Evolutionary conservation across 306 rosid genomes (phyloP), one percentile per base, ranked within the genome.

Genomic region (Boehmeria nivea): DNA sequence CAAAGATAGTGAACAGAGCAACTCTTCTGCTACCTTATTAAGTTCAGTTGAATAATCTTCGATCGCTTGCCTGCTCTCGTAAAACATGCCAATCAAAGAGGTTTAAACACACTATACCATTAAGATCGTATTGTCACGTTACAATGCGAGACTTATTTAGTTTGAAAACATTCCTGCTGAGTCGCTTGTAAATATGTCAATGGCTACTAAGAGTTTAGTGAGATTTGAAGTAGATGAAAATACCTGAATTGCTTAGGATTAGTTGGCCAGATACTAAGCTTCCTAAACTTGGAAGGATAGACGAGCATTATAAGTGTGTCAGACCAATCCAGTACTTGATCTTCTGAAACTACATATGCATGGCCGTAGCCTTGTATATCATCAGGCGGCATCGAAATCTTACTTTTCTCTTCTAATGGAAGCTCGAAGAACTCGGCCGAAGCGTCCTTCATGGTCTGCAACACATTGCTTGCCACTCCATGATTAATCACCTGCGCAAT

Each of bases 11-110:
- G 48, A 68, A 36, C 57, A 39, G 0, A 76, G 31, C 19, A 76
- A 40, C 57, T 71, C 76, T 11, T 48, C 44, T 26, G 69, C 62
- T 23, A 71, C 74, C 45, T 63, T 34, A 50, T 37, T 62, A 40
- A 71, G 47, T 62, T 72, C 81, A 26, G 59, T 39, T 25, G 81
- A 43, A 65, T 77, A 74, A 19, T 64, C 72, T 18, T 71, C 76
- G 22, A 54, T 58, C 16, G 66, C 36, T 28, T 73, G 78, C 73
- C 70, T 77, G 58, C 58, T 52, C 39, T 51, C n/a, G n/a, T n/a
- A n/a, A n/a, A n/a, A n/a, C n/a, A n/a, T n/a, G n/a, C n/a, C n/a
- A n/a, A n/a, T n/a, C n/a, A n/a, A n/a, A n/a, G n/a, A n/a, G n/a
- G n/a, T n/a, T n/a, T n/a, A n/a, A n/a, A n/a, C n/a, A n/a, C n/a